Evolutionary conservation across 305 asterid species (phyloP).

Genomic region (Plantago coronopus): DNA sequence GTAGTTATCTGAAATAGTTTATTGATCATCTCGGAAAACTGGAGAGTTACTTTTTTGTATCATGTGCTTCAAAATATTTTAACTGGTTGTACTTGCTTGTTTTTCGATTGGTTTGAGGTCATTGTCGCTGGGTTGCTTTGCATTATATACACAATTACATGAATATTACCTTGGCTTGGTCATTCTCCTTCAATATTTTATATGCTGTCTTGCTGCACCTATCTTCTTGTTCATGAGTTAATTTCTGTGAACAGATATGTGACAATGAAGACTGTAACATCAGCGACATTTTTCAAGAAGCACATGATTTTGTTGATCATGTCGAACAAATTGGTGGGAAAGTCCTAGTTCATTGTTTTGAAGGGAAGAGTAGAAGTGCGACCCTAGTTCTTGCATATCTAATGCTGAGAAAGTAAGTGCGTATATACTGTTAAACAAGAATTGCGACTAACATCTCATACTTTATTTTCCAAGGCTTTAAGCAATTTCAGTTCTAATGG

Average conservation of each 20-base stretch:
- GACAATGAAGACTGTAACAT: slow-evolving; percentile 78
- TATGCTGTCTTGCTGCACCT: neutral
- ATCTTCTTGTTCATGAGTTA: slow-evolving; percentile 14
- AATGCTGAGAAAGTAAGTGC: slow-evolving; percentile 80
- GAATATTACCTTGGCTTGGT: neutral
- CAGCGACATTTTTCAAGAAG: slow-evolving; percentile 74
- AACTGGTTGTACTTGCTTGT: neutral
- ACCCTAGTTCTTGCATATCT: slow-evolving; percentile 80
- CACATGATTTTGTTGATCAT: slow-evolving; percentile 70
- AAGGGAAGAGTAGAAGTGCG: slow-evolving; percentile 96
- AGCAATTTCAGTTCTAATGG: no score
- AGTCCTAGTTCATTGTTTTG: slow-evolving; percentile 96
- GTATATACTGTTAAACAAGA: neutral
- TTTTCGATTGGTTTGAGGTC: no score
- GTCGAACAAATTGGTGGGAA: slow-evolving; percentile 77
- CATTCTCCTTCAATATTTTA: slow-evolving; percentile 1
- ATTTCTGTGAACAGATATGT: slow-evolving; percentile 48
- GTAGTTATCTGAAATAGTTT: no score
- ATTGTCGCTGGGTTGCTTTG: no score
- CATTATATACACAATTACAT: no score
- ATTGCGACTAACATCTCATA: neutral
- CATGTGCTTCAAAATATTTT: no score
- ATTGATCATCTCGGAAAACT: no score
- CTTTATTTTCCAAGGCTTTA: no score
- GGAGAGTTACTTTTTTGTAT: no score